These are phyloP conservation scores for Phytophthora vignae DNA, from an alignment of 352 stramenopile genomes.

Conservation along the genomic window DNA sequence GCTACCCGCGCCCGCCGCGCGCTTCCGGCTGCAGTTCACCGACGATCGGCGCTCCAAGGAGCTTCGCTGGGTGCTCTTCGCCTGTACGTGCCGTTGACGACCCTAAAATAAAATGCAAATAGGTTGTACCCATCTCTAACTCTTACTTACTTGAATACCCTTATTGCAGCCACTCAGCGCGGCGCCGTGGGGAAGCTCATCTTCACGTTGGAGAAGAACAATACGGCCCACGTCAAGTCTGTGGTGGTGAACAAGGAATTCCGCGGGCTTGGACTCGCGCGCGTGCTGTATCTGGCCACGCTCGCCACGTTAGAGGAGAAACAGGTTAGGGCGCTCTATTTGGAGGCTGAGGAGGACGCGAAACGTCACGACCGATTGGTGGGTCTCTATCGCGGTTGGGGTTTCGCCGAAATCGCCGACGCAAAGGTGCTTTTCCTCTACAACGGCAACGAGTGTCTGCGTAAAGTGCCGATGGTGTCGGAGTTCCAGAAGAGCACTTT, in stretches of 20 bases:
- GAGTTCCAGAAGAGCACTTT: conserved; percentile 51
- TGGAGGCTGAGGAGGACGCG: conserved; percentile 77
- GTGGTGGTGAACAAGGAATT: conserved; percentile 76
- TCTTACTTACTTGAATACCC: background rate
- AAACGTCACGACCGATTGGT: conserved; percentile 72
- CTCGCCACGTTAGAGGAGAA: conserved; percentile 71
- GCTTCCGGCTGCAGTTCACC: conserved; percentile 81
- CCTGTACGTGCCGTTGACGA: conserved; percentile 46
- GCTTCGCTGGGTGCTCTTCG: conserved; percentile 87
- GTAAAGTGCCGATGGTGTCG: conserved; percentile 84
- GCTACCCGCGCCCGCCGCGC: conserved; percentile 39
- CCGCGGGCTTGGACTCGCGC: conserved; percentile 71
- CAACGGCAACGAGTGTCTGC: conserved; percentile 86
- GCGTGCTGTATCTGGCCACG: conserved; percentile 82
- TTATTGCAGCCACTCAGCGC: conserved; percentile 50
- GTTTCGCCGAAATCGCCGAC: conserved; percentile 59
- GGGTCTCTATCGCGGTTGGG: conserved; percentile 76
- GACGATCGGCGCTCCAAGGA: conserved; percentile 74
- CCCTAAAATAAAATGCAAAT: background rate
- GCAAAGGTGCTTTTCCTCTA: conserved; percentile 84
- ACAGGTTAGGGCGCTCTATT: conserved; percentile 52
- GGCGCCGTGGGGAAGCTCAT: conserved; percentile 82
- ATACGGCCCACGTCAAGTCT: conserved; percentile 78
- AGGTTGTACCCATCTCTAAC: background rate
- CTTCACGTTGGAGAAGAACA: conserved; percentile 74